phyloP scores from a whole-genome alignment of 2,329 filamentous ascomycete species.

The Zasmidium angulare region DNA sequence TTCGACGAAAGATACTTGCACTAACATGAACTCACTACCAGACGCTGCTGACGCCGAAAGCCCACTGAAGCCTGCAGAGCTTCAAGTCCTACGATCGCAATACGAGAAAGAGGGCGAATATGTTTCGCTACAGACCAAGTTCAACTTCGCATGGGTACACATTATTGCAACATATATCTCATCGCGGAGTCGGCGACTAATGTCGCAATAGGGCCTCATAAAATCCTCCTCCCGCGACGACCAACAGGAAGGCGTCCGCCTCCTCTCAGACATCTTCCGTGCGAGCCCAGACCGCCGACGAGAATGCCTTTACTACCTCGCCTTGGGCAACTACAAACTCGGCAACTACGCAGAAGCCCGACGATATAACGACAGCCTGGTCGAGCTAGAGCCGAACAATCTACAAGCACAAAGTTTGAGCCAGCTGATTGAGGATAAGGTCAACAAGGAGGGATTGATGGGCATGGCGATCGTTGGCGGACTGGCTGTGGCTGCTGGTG shows the following conservation, averaged over 20 bases:
- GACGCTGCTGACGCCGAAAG: slow-evolving; percentile 98
- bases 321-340: slow-evolving; percentile 95
- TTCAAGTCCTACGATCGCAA: slow-evolving; percentile 87
- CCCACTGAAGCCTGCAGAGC: slow-evolving; percentile 85
- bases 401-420: slow-evolving; percentile 85
- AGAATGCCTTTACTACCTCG: slow-evolving; percentile 98
- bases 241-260: slow-evolving; percentile 28
- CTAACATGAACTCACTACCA: slow-evolving; percentile 45
- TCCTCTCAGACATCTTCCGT: slow-evolving; percentile 70
- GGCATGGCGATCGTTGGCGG: slow-evolving; percentile 94
- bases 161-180: background rate
- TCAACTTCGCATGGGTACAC: slow-evolving; percentile 96
- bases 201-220: slow-evolving; percentile 72
- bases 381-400: slow-evolving; percentile 89
- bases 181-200: background rate
- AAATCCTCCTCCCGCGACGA: slow-evolving; percentile 83
- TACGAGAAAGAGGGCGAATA: slow-evolving; percentile 98
- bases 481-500: slow-evolving; percentile 86
- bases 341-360: slow-evolving; percentile 95
- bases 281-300: slow-evolving; percentile 86
- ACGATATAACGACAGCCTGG: slow-evolving; percentile 87
- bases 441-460: slow-evolving; percentile 88
- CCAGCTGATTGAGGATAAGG: slow-evolving; percentile 89
- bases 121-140: slow-evolving; percentile 96
- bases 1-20: background rate